Percentiles rank a stretch among this genome's conserved stretches.
These are phyloP conservation scores for Yamadazyma olivae DNA, from an alignment of 805 yeast genomes.

Conservation along the genomic window DNA sequence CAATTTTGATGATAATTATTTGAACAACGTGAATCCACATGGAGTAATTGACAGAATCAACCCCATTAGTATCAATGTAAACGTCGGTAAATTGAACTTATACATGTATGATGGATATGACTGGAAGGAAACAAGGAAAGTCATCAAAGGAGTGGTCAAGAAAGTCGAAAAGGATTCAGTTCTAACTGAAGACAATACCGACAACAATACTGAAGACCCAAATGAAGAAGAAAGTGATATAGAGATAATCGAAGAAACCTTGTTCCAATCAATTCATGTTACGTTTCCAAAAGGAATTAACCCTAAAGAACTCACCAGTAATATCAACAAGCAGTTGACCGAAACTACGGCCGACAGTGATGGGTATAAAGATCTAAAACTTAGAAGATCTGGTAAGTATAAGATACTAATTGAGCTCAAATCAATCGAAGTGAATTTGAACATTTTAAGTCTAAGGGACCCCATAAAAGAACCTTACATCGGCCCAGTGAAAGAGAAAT, in stretches of 20 bases:
- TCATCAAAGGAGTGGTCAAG: slow-evolving; percentile 63
- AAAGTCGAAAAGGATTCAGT: slow-evolving; percentile 42
- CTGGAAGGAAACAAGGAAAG: slow-evolving; percentile 74
- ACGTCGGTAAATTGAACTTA: slow-evolving; percentile 38
- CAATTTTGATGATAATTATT: slow-evolving; percentile 7
- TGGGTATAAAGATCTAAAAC: slow-evolving; percentile 43
- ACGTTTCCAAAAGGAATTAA: slow-evolving; percentile 49
- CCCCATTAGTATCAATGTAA: slow-evolving; percentile 22
- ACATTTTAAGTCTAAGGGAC: slow-evolving; percentile 45
- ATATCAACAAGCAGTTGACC: slow-evolving; percentile 47
- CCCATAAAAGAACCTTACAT: slow-evolving; percentile 35
- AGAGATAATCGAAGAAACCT: slow-evolving; percentile 52
- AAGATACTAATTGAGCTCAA: slow-evolving; percentile 56
- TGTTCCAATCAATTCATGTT: slow-evolving; percentile 79
- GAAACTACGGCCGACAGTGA: slow-evolving; percentile 16
- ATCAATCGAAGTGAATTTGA: slow-evolving; percentile 48
- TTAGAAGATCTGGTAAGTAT: slow-evolving; percentile 63
- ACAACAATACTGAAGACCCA: slow-evolving; percentile 5
- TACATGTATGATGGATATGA: slow-evolving; percentile 87
- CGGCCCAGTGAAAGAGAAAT: slow-evolving; percentile 25
- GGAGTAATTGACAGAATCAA: slow-evolving; percentile 4
- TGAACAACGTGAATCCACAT: slow-evolving; percentile 2
- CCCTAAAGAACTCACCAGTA: slow-evolving; percentile 44
- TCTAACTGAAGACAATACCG: neutral
- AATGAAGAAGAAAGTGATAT: slow-evolving; percentile 9